phyloP scores from a whole-genome alignment of 257 asterid species.

The Fraxinus quadrangulata region DNA sequence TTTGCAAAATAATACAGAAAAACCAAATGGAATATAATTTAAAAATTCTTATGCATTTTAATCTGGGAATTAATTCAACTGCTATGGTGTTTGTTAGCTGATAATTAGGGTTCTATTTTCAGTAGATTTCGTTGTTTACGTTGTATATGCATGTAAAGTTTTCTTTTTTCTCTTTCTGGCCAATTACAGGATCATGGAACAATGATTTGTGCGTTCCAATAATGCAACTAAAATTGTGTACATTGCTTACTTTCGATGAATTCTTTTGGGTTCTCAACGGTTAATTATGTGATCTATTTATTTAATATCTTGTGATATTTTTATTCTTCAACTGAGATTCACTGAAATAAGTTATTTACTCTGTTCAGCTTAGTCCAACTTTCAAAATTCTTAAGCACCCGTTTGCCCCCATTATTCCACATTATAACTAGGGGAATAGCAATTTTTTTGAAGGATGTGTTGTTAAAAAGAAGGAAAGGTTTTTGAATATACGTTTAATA shows the following conservation, averaged over 20 bases:
- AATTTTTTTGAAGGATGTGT: no score
- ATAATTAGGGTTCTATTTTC: conserved; percentile 5
- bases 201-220: background rate
- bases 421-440: no score
- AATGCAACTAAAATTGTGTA: conserved; percentile 16
- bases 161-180: background rate
- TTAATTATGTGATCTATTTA: background rate
- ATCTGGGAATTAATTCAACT: conserved; percentile 11
- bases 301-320: background rate
- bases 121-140: background rate
- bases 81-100: conserved; percentile 11
- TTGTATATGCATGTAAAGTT: conserved; percentile 9
- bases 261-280: background rate
- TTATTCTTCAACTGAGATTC: no score
- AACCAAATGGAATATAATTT: conserved; percentile 11
- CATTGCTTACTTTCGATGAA: background rate
- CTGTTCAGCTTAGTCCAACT: no score
- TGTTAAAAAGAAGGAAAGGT: no score
- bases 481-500: no score
- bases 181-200: conserved; percentile 13
- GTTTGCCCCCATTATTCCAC: no score
- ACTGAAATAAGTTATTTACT: no score
- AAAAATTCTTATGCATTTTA: conserved; percentile 4
- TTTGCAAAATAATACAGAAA: conserved; percentile 1
- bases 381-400: no score